Conservation (phyloP, 352 stramenopile genomes). For the Pythium volutum region DNA sequence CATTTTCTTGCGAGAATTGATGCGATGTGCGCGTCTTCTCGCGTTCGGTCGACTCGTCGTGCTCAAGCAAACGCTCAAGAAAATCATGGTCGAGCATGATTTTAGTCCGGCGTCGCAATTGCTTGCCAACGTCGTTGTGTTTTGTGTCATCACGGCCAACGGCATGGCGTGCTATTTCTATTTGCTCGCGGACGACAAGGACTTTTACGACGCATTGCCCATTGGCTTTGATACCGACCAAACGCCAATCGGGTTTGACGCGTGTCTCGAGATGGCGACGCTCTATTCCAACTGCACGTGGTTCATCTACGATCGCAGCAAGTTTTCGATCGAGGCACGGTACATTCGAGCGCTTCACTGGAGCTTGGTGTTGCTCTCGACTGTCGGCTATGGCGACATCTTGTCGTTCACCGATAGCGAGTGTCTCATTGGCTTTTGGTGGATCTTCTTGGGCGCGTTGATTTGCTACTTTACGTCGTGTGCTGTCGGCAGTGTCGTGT, state of each 20-base stretch:
- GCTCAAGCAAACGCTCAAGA: constrained; percentile 36
- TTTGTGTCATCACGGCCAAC: constrained; percentile 38
- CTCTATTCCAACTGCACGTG: constrained; percentile 59
- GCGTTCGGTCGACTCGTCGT: constrained; percentile 43
- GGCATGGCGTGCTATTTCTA: constrained; percentile 58
- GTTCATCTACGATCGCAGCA: constrained; percentile 67
- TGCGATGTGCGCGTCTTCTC: constrained; percentile 40
- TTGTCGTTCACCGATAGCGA: constrained; percentile 56
- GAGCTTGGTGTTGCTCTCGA: constrained; percentile 71
- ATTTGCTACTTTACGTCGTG: constrained; percentile 76
- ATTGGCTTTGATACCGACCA: constrained; percentile 23
- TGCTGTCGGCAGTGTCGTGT: constrained; percentile 48
- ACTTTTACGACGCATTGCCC: constrained; percentile 46
- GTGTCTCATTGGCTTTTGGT: constrained; percentile 48
- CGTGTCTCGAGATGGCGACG: constrained; percentile 51
- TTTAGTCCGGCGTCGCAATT: constrained; percentile 35
- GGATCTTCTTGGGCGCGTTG: constrained; percentile 64
- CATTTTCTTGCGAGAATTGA: constrained; percentile 23
- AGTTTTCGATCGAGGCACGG: constrained; percentile 47
- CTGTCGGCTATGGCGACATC: constrained; percentile 68
- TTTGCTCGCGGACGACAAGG: constrained; percentile 40
- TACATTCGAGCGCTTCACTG: constrained; percentile 63
- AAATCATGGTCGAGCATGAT: constrained; percentile 43
- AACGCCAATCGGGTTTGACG: constrained; percentile 23
- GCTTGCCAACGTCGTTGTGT: constrained; percentile 43